A percentile compares a stretch with the other conserved stretches of the same genome.
Evolutionary conservation across 306 rosid species (phyloP).

Genomic region (Castanospermum australe): DNA sequence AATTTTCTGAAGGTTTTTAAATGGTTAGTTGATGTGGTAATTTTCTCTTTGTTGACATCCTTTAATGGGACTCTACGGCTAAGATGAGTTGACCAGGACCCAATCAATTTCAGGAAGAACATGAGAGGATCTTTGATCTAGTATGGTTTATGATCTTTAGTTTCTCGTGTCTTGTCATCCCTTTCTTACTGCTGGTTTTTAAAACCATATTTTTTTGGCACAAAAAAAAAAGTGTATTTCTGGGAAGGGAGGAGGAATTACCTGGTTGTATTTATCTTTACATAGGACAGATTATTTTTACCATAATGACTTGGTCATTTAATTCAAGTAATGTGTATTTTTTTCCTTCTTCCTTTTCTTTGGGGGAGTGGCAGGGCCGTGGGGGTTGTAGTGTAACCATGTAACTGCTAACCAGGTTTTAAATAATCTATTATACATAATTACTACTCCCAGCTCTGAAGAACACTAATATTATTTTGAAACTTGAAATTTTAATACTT

Average conservation of each 20-base stretch:
- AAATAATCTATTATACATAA: neutral
- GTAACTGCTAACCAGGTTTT: no score
- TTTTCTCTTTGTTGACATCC: neutral
- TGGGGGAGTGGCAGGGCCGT: neutral
- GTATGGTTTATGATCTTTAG: neutral
- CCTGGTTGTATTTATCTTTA: neutral
- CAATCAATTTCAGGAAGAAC: neutral
- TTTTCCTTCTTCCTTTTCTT: neutral
- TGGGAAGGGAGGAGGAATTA: neutral
- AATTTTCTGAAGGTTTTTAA: neutral
- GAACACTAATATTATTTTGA: neutral
- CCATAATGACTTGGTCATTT: neutral
- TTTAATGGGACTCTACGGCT: neutral
- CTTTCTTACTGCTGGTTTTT: neutral
- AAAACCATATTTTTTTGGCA: neutral
- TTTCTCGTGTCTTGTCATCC: neutral
- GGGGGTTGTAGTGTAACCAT: no score
- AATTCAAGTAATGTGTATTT: neutral
- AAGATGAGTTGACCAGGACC: neutral
- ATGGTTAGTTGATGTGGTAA: neutral
- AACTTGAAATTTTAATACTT: neutral
- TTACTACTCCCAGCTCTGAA: neutral
- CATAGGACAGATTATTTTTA: neutral
- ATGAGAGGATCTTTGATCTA: neutral
- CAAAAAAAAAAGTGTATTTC: neutral